Base-by-base conservation (phyloP, 306 rosid genomes). In the Sphenostylis stenocarpa region DNA sequence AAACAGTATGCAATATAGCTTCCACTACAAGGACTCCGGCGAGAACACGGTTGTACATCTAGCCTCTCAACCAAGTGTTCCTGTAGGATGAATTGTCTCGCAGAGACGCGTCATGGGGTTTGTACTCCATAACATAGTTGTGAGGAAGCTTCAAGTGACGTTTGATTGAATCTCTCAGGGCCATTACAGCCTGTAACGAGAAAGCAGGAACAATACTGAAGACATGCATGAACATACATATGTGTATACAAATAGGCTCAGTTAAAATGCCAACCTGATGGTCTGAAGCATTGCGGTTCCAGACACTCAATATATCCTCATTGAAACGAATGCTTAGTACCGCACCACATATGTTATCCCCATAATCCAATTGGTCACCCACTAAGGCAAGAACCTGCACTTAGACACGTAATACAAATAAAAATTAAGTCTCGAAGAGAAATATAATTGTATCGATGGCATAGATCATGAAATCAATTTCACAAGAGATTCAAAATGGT, bases 31-130 rank as follows among this genome's bases (percentile, higher is more conserved):
- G 60, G 44, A 36, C 56, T 15, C 1, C 7, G 3, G 70, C 58
- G 34, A 55, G 39, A 73, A 60, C 75, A 66, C 47, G 2, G 31
- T 5, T 73, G 36, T 29, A 61, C 47, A 24, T 70, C 84, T 86
- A 93, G 61, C 98, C 98, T 80, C 93, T 85, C 94, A 94, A 86
- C 98, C 98, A 92, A 53, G 98, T 90, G 87, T 94, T 94, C 75
- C 98, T 85, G 84, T 92, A 94, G 29, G 97, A 94, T 21, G 98
- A 92, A 79, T 94, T 90, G 83, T 94, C 98, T 17, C 92, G 90
- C 80, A 94, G 87, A 41, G 96, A 94, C 5, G 98, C 96, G 33
- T 94, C 95, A 24, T 90, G 97, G 17, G 95, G 92, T 88, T 92
- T 94, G 90, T 94, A 94, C 82, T 90, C 98, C 98, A 92, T 89